Evolutionary conservation across 176 grass and related monocot species (phyloP), one percentile per base, ranked within the genome.

Genomic region (Carex myosuroides): DNA sequence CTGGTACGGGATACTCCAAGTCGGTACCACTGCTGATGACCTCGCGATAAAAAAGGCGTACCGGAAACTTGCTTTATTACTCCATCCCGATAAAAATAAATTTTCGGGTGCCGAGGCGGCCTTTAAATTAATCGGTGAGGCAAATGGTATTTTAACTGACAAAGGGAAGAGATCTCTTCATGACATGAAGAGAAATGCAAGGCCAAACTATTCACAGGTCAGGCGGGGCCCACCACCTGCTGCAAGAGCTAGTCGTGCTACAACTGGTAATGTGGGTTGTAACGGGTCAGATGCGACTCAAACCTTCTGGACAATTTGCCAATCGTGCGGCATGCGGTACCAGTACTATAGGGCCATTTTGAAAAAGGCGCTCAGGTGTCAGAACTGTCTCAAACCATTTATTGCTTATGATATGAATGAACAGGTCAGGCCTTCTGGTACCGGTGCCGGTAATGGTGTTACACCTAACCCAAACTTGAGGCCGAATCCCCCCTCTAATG

Each of bases 11-110:
- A 74, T 97, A 88, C 92, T 97, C 84, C 92, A 97, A 64, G 89
- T 90, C 44, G 87, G 87, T 69, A 80, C 71, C 50, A 85, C 52
- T 33, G 89, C 89, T 12, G 94, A 97, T 84, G 94, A 92, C 16
- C 14, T 60, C 41, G 63, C 84, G 29, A 94, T 97, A 79, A 97
- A 92, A 85, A 97, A 88, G 44, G 90, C 94, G 53, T 97, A 97
- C 59, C 90, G 90, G 12, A 97, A 88, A 64, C 85, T 94, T 87
- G 90, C 90, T 66, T 86, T 97, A 83, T 89, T 92, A 74, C 89
- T 97, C 37, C 94, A 97, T 83, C 94, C 90, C 22, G 92, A 97
- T 79, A 97, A 94, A 86, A 97, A 97, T 81, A 90, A 91, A 69
- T 94, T 97, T 66, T 56, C 87, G 29, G 92, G 94, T 73, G 92